phyloP scores from a whole-genome alignment of 352 stramenopile genomes.

The Phytophthora citricola region DNA sequence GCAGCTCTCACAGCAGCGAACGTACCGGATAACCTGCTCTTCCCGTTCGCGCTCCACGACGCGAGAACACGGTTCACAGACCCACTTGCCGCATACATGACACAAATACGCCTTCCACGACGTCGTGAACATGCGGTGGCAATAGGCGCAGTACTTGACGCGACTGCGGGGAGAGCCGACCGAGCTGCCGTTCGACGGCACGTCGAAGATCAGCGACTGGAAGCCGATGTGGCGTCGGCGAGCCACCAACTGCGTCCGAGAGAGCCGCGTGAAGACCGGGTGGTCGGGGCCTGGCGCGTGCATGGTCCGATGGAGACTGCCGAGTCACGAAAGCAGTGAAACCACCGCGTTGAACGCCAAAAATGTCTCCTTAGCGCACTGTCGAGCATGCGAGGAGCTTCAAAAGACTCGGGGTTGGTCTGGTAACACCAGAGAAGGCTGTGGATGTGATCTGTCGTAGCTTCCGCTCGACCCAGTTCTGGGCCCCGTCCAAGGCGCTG shows the following conservation, averaged over 20 bases:
- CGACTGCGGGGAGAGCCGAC: not conserved
- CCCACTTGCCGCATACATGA: constrained; percentile 55
- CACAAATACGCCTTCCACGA: constrained; percentile 57
- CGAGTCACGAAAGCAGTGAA: constrained; percentile 11
- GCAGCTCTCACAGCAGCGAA: constrained; percentile 51
- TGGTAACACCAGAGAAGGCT: constrained; percentile 36
- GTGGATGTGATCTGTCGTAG: constrained; percentile 49
- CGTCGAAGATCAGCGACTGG: constrained; percentile 48
- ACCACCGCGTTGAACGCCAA: constrained; percentile 15
- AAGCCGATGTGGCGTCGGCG: constrained; percentile 52
- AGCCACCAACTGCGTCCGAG: constrained; percentile 51
- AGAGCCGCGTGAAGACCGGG: constrained; percentile 59
- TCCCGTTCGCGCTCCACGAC: constrained; percentile 62
- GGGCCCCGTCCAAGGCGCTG: constrained; percentile 52
- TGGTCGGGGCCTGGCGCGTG: constrained; percentile 42
- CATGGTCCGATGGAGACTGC: constrained; percentile 22
- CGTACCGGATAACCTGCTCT: constrained; percentile 48
- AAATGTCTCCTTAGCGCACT: constrained; percentile 10
- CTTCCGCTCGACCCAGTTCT: constrained; percentile 39
- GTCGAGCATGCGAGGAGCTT: constrained; percentile 5
- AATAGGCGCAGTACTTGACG: constrained; percentile 34
- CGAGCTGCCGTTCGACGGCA: not conserved
- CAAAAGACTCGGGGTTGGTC: not conserved
- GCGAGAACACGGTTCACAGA: constrained; percentile 53
- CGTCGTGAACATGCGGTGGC: constrained; percentile 41